Base-by-base conservation (phyloP, 2,329 filamentous ascomycete genomes). In the Juglanconis juglandina region DNA sequence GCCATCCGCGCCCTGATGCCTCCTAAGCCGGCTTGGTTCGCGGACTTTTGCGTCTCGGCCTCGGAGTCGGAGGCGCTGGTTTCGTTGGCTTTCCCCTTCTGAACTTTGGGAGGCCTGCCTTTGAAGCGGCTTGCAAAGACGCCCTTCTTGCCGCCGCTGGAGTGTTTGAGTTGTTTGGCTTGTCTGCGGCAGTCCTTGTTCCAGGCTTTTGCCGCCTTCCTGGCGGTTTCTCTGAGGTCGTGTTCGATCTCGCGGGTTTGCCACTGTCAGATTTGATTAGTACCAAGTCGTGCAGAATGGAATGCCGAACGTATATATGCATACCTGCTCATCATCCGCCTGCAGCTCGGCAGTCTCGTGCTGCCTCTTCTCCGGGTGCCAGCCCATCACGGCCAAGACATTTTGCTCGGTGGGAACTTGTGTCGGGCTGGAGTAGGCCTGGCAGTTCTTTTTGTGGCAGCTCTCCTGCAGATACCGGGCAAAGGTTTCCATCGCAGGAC, bases 141-240 rank as follows among this genome's bases (percentile, higher is more conserved):
- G 35, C 51, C 33, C 24, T 53, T 60, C 53, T 60, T 52, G 10
- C 56, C 39, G 32, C 24, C 11, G 32, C 14, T 32, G 7, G 41
- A 44, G 14, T 33, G 49, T 2, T 34, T 48, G 4, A 47, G 34
- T 42, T 59, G 37, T 33, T 32, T 52, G 9, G 46, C 51, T 13
- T 56, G n/a, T n/a, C 52, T 59, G 13, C 56, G 56, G 35, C 60
- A 62, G 7, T 53, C 47, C 34, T 56, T 48, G 11, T 59, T 44
- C 60, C 60, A 62, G 3, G 60, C 47, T 52, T 54, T 59, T 39
- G 60, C 60, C 9, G 56, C 56, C 33, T 62, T 59, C 35, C 17
- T 7, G 4, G 60, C 41, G 1, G 51, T 24, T 32, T n/a, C 8
- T 5, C 30, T 5, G 32, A 62, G 56, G 9, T 62, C 60, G 6